Conservation (phyloP, 1,139 yeast species). For the Pneumocystis wakefieldiae region DNA sequence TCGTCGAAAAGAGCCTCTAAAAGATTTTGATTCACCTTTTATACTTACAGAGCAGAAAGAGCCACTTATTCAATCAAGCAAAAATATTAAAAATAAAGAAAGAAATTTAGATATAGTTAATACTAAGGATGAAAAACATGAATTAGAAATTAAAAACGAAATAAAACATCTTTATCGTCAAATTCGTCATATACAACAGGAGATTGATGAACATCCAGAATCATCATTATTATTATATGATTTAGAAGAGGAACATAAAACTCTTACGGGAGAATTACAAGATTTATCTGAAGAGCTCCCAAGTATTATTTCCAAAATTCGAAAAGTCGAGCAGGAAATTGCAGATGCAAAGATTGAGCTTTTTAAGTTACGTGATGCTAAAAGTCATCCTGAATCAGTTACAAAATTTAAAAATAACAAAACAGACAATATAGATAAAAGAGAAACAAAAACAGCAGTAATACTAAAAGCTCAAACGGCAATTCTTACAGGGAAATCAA, state of each 20-base stretch:
- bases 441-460: conserved; percentile 66
- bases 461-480: conserved; percentile 75
- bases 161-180: conserved; percentile 51
- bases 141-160: conserved; percentile 27
- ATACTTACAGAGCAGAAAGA: conserved; percentile 15
- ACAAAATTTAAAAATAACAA: conserved; percentile 71
- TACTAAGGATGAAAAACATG: conserved; percentile 30
- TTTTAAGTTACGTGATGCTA: conserved; percentile 38
- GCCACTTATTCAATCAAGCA: conserved; percentile 42
- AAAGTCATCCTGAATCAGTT: conserved; percentile 51
- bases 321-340: conserved; percentile 50
- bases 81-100: conserved; percentile 56
- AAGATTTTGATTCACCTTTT: conserved; percentile 3
- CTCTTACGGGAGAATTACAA: conserved; percentile 38
- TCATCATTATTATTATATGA: conserved; percentile 5
- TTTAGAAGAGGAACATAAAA: conserved; percentile 23
- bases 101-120: conserved; percentile 54
- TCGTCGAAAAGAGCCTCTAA: conserved; percentile 34
- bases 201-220: conserved; percentile 27
- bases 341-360: conserved; percentile 52
- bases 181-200: conserved; percentile 41
- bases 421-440: conserved; percentile 64
- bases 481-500: conserved; percentile 64
- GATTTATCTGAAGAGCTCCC: conserved; percentile 57
- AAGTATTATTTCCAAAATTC: conserved; percentile 44